These are phyloP conservation scores for Citrullus colocynthis DNA, from an alignment of 306 rosid genomes.

Conservation along the genomic window DNA sequence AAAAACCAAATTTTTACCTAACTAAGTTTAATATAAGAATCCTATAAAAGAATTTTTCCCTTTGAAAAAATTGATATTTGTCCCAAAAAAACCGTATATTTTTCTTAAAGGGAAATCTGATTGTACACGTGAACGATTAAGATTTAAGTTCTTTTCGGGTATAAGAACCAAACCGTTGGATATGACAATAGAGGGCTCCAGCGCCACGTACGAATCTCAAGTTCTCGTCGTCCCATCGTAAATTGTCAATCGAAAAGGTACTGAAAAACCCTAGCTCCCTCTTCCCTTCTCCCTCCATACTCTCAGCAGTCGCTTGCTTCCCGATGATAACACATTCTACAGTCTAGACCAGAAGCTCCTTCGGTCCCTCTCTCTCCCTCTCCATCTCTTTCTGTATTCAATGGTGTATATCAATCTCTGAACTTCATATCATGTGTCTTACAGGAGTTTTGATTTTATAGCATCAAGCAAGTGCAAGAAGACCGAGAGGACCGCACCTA, in stretches of 20 bases:
- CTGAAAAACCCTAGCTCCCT: not conserved
- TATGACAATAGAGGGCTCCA: not conserved
- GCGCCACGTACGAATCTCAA: not conserved
- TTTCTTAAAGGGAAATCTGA: too few species aligned
- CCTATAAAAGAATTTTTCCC: too few species aligned
- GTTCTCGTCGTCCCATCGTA: too few species aligned
- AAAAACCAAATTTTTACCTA: too few species aligned
- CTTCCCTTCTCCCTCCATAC: not conserved
- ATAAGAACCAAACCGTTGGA: not conserved
- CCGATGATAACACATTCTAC: not conserved
- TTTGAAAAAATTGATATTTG: too few species aligned
- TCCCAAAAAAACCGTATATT: too few species aligned
- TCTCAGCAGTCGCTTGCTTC: not conserved
- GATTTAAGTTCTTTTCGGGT: not conserved
- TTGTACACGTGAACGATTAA: not conserved
- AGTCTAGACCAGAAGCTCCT: not conserved
- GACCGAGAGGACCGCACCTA: too few species aligned
- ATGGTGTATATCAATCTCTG: not conserved
- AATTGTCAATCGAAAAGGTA: not conserved
- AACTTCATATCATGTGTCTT: not conserved
- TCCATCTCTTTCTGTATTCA: not conserved
- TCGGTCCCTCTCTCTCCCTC: not conserved
- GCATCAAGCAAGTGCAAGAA: too few species aligned
- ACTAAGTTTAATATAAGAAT: too few species aligned
- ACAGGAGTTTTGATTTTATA: constrained; percentile 29